Conservation (phyloP, 148 eudicot genomes). For the Silene uniflora region DNA sequence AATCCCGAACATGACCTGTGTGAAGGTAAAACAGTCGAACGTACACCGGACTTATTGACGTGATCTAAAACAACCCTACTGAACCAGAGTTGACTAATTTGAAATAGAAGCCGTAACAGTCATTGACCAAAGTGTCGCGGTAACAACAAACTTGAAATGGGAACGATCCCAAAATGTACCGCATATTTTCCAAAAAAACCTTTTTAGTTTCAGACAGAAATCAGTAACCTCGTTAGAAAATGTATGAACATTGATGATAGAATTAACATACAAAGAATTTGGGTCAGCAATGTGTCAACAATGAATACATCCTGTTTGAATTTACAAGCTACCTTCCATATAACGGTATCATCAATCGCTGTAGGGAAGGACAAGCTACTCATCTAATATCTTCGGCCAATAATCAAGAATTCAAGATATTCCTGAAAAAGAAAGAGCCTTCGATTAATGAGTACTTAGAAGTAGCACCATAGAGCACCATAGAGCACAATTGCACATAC, state of each 20-base stretch:
- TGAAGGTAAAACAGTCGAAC: too few species aligned
- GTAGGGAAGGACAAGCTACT: conserved; percentile 1
- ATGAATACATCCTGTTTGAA: conserved; percentile 20
- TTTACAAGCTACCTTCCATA: conserved; percentile 25
- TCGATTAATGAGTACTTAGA: background rate
- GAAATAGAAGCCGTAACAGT: background rate
- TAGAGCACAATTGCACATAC: background rate
- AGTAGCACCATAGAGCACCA: background rate
- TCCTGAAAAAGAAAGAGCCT: conserved; percentile 8
- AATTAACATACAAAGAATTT: conserved; percentile 2
- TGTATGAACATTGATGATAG: background rate
- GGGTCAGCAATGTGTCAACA: conserved; percentile 8
- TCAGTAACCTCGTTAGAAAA: background rate
- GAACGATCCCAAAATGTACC: background rate
- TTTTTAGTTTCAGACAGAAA: background rate
- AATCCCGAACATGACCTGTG: too few species aligned
- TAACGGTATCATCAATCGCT: conserved; percentile 19
- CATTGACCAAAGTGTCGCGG: background rate
- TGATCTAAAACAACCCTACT: too few species aligned
- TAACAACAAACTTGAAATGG: background rate
- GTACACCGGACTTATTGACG: too few species aligned
- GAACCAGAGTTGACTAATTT: too few species aligned
- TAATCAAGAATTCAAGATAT: conserved; percentile 9
- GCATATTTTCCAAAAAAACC: too few species aligned
- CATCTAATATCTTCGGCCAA: background rate